Percentiles rank a stretch among this genome's conserved stretches.
phyloP scores from a whole-genome alignment of 2,329 filamentous ascomycete species.

The Tolypocladium pustulatum region DNA sequence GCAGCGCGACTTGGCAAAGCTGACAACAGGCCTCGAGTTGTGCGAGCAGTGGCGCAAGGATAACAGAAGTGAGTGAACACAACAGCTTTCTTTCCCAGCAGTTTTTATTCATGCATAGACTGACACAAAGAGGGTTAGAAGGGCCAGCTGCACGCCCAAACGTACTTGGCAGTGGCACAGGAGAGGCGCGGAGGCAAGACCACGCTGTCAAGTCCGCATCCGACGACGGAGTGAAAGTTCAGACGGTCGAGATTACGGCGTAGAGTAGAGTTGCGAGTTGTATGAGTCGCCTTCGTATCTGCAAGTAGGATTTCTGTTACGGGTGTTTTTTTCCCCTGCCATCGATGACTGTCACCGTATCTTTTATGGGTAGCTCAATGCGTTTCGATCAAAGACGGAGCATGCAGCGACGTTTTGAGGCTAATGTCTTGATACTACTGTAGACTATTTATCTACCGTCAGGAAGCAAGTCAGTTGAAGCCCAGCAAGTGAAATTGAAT shows the following conservation, averaged over 20 bases:
- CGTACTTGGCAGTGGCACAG: background rate
- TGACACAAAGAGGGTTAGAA: background rate
- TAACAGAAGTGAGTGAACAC: background rate
- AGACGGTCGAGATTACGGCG: background rate
- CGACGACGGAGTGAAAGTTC: background rate
- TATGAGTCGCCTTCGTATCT: no score
- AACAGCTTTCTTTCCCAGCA: background rate
- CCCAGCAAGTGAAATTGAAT: no score
- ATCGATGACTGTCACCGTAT: no score
- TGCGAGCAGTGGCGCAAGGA: background rate
- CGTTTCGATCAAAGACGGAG: no score
- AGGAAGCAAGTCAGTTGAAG: no score
- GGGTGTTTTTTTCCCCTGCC: no score
- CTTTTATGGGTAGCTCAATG: no score
- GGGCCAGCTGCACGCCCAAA: background rate
- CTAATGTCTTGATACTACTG: no score
- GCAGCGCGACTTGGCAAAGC: background rate
- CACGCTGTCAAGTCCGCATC: background rate
- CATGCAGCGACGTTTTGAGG: no score
- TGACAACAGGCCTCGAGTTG: background rate
- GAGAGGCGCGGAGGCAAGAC: background rate
- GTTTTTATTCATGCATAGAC: background rate
- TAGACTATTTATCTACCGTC: no score
- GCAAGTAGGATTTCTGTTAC: no score
- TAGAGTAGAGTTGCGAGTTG: background rate